Conservation (phyloP, 2,329 filamentous ascomycete genomes). For the Claviceps purpurea region DNA sequence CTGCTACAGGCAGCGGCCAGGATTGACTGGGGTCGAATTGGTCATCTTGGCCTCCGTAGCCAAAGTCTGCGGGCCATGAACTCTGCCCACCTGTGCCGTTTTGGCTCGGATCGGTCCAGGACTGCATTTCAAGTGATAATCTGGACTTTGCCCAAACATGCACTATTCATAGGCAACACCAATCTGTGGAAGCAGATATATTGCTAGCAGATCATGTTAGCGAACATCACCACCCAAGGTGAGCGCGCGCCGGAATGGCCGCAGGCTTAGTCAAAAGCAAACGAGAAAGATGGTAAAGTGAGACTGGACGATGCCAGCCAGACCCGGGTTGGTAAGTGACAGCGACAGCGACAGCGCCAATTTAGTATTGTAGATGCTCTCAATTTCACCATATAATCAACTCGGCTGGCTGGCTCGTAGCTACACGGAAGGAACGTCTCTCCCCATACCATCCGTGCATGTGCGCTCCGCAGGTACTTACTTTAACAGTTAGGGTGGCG, state of each 20-base stretch:
- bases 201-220: conserved; percentile 19
- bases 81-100: conserved; percentile 22
- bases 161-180: conserved; percentile 9
- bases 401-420: conserved; percentile 1
- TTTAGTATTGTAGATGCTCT: background rate
- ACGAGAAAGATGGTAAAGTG: conserved; percentile 8
- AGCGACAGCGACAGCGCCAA: background rate
- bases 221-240: conserved; percentile 11
- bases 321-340: background rate
- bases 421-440: background rate
- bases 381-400: background rate
- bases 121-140: conserved; percentile 24
- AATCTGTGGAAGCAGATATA: conserved; percentile 9
- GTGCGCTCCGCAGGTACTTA: conserved; percentile 7
- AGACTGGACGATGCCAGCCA: conserved; percentile 4
- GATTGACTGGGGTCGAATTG: conserved; percentile 26
- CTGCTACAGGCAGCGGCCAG: conserved; percentile 24
- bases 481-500: background rate
- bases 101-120: conserved; percentile 24
- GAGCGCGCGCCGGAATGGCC: conserved; percentile 7
- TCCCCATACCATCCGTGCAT: conserved; percentile 1
- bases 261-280: background rate
- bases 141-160: conserved; percentile 11
- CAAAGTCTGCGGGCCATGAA: conserved; percentile 22
- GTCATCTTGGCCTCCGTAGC: conserved; percentile 19